phyloP scores from a whole-genome alignment of 306 rosid genomes.

The Hippophae gyantsensis region DNA sequence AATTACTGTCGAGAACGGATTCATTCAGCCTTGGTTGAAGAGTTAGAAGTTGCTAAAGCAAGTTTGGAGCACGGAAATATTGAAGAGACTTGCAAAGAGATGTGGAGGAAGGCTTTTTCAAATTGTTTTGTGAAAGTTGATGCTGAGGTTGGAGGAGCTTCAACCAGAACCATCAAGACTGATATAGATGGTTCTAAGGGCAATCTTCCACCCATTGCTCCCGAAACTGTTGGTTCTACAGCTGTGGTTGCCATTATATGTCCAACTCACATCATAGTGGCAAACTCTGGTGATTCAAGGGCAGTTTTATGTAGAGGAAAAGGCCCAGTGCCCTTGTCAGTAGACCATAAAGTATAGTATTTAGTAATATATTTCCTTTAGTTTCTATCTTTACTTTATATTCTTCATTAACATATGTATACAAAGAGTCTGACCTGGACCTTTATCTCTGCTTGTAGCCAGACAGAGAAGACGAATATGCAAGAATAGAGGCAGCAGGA shows the following conservation, averaged over 20 bases:
- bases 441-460: conserved; percentile 40
- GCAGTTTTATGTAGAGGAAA: conserved; percentile 73
- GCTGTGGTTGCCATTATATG: conserved; percentile 65
- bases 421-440: conserved; percentile 10
- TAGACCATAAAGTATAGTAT: conserved; percentile 67
- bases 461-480: conserved; percentile 60
- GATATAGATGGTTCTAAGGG: conserved; percentile 17
- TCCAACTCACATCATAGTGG: conserved; percentile 48
- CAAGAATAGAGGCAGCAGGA: conserved; percentile 78
- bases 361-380: conserved; percentile 1
- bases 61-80: conserved; percentile 17
- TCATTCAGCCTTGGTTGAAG: conserved; percentile 57
- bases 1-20: conserved; percentile 59
- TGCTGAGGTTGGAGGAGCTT: conserved; percentile 51
- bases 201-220: conserved; percentile 35
- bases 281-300: conserved; percentile 81
- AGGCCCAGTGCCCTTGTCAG: conserved; percentile 53
- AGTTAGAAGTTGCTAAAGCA: conserved; percentile 33
- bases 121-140: conserved; percentile 60
- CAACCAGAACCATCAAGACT: conserved; percentile 13
- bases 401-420: too few species aligned
- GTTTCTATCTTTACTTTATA: neutral
- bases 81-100: conserved; percentile 34
- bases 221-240: conserved; percentile 80
- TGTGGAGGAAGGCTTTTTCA: conserved; percentile 50